Conservation (phyloP, 108 stramenopile species). For the Skeletonema potamos region DNA sequence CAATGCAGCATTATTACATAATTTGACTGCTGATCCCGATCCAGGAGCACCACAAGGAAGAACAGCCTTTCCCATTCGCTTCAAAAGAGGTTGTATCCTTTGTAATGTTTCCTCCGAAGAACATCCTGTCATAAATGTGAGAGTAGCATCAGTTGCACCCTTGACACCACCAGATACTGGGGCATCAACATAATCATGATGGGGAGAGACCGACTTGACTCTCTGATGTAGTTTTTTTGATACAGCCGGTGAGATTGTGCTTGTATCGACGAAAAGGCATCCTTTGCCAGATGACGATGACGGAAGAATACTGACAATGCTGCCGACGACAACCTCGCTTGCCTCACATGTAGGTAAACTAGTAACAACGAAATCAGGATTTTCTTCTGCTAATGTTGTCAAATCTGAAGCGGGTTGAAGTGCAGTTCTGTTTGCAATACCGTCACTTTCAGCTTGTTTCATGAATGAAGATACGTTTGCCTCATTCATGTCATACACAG, state of each 20-base stretch:
- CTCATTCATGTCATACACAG: conserved; percentile 30
- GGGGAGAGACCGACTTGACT: conserved; percentile 27
- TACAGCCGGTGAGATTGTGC: conserved; percentile 25
- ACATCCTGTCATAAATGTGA: conserved; percentile 95
- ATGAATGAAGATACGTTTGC: conserved; percentile 21
- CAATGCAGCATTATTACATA: conserved; percentile 94
- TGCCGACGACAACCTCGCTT: conserved; percentile 29
- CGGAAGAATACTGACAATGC: conserved; percentile 15
- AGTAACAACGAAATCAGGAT: conserved; percentile 34
- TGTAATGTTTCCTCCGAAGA: conserved; percentile 40
- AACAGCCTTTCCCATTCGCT: conserved; percentile 76
- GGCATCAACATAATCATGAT: conserved; percentile 69
- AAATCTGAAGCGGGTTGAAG: conserved; percentile 22
- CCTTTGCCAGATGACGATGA: not conserved
- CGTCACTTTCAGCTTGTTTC: conserved; percentile 9
- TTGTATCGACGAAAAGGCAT: conserved; percentile 39
- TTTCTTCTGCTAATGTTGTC: conserved; percentile 17
- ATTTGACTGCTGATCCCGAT: conserved; percentile 82
- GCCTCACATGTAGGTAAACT: conserved; percentile 39
- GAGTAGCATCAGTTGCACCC: conserved; percentile 85
- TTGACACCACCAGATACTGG: conserved; percentile 95
- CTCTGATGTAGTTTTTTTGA: conserved; percentile 28
- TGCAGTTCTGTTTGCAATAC: not conserved
- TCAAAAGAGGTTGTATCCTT: conserved; percentile 51
- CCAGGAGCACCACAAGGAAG: conserved; percentile 85